These are phyloP conservation scores for Suillus spraguei DNA, from an alignment of 768 basidiomycete genomes.

Conservation along the genomic window DNA sequence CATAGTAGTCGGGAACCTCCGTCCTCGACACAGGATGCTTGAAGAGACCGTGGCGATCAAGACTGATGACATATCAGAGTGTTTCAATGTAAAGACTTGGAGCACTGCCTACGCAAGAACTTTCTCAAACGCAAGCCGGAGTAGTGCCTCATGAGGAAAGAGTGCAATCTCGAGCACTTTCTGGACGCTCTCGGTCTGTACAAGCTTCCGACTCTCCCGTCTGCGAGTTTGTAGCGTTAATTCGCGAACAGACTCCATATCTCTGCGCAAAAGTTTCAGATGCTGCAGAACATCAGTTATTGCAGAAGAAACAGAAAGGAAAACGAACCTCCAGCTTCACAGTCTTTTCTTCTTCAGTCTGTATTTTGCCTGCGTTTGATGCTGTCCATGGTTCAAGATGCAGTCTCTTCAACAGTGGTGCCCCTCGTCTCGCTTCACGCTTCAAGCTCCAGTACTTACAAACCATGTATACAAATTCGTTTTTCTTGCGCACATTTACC, in stretches of 20 bases:
- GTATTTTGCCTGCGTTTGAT: slow-evolving; percentile 55
- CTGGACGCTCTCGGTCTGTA: slow-evolving; percentile 66
- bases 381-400: slow-evolving; percentile 99
- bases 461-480: slow-evolving; percentile 72
- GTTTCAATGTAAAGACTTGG: neutral
- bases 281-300: slow-evolving; percentile 33
- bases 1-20: slow-evolving; percentile 90
- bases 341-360: slow-evolving; percentile 82
- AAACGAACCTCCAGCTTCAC: slow-evolving; percentile 77
- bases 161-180: slow-evolving; percentile 63
- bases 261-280: slow-evolving; percentile 67
- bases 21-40: slow-evolving; percentile 76
- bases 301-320: neutral
- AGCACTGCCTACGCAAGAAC: slow-evolving; percentile 60
- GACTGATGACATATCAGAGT: slow-evolving; percentile 42
- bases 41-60: slow-evolving; percentile 78
- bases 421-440: slow-evolving; percentile 89
- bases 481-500: slow-evolving; percentile 72
- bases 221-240: slow-evolving; percentile 70
- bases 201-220: slow-evolving; percentile 81
- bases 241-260: slow-evolving; percentile 72
- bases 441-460: slow-evolving; percentile 98
- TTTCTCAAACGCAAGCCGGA: slow-evolving; percentile 69
- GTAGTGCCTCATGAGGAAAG: slow-evolving; percentile 62
- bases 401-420: slow-evolving; percentile 88